A percentile compares a stretch with the other conserved stretches of the same genome.
These are phyloP conservation scores for Neophaeococcomyces aloes DNA, from an alignment of 2,329 filamentous ascomycete genomes.

Conservation along the genomic window DNA sequence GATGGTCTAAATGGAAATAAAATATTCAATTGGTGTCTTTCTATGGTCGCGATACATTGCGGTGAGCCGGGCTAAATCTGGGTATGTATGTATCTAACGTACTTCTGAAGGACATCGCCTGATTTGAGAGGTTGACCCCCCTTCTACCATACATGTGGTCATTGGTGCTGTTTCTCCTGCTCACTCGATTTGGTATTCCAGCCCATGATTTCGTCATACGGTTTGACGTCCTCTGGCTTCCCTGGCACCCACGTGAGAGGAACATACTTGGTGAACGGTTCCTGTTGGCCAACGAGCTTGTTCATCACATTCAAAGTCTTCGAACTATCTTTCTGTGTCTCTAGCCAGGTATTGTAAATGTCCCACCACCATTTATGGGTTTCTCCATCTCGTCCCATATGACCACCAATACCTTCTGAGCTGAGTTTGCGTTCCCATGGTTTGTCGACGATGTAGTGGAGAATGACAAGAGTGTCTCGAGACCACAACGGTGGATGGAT, in stretches of 20 bases:
- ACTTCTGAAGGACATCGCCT: too few species aligned
- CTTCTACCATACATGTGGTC: neutral
- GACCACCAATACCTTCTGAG: slow-evolving; percentile 36
- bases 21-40: too few species aligned
- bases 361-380: slow-evolving; percentile 47
- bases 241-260: slow-evolving; percentile 15
- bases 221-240: slow-evolving; percentile 15
- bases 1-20: too few species aligned
- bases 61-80: too few species aligned
- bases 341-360: slow-evolving; percentile 33
- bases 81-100: too few species aligned
- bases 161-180: neutral
- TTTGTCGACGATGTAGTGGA: slow-evolving; percentile 49
- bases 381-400: slow-evolving; percentile 41
- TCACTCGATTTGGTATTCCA: neutral
- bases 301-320: slow-evolving; percentile 10
- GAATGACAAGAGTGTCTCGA: slow-evolving; percentile 37
- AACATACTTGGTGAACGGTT: slow-evolving; percentile 13
- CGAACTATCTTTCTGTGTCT: slow-evolving; percentile 8
- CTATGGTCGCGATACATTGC: too few species aligned
- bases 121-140: neutral
- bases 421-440: slow-evolving; percentile 40
- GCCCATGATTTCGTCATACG: slow-evolving; percentile 5
- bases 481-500: slow-evolving; percentile 43
- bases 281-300: slow-evolving; percentile 12